Evolutionary conservation across 352 stramenopile species (phyloP), one percentile per base, ranked within the genome.

Genomic region (Pythium sp.): DNA sequence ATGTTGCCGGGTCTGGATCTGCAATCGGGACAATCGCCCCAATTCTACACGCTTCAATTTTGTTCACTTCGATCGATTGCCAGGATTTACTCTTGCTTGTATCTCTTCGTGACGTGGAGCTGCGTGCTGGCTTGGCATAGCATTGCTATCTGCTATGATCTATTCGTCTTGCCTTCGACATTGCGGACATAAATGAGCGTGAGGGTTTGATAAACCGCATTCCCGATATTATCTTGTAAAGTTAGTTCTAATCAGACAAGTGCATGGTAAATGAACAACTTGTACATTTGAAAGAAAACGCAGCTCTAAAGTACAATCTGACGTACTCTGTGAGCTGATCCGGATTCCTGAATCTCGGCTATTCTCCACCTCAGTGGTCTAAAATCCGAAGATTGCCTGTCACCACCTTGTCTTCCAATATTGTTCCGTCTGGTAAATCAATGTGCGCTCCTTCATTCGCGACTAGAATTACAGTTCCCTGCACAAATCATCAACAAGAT

Each of bases 391-490:
- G 69, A 70, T 98, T 98, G 36, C 94, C 94, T 1, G 94, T 98
- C 64, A 98, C 92, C 49, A 98, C 94, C 77, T 98, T 98, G 74
- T 98, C 92, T 81, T 97, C 85, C 51, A 98, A 77, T 64, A 98
- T 89, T 8, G 94, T 97, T 49, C 92, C 92, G 51, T 98, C 93
- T 0, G 93, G 94, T 54, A 98, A 80, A 65, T 98, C 95, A 65
- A 98, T 98, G 56, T 97, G 92, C 57, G 86, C 89, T 32, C 94
- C 94, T 79, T 98, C 93, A 63, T 98, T 97, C 15, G 94, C 94
- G 53, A 98, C 93, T 58, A 98, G 84, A 80, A 98, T 98, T 34
- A 98, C 94, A 12, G 94, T 98, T 51, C 94, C 94, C 89, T 97
- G 68, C 15, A 18, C 14, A 43, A 4, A 51, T 14, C 60, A 64